phyloP scores from a whole-genome alignment of 192 early-diverging fungal genomes.

The Coemansia sp. region DNA sequence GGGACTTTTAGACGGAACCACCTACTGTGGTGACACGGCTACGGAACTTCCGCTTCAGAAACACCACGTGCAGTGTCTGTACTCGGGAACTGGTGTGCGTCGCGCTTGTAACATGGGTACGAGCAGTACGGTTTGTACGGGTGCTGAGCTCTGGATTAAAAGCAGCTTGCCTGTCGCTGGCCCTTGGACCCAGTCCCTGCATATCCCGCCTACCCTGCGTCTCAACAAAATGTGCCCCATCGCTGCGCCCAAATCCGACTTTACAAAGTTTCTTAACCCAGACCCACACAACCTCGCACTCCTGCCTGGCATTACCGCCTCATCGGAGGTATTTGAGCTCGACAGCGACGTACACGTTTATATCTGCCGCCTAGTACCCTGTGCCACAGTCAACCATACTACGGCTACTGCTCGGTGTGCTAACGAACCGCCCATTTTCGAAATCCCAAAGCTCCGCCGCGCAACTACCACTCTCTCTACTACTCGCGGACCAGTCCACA shows the following conservation, averaged over 20 bases:
- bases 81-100: slow-evolving; percentile 39
- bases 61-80: slow-evolving; percentile 41
- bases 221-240: slow-evolving; percentile 49
- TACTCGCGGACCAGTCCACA: neutral
- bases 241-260: slow-evolving; percentile 41
- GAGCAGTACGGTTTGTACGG: slow-evolving; percentile 16
- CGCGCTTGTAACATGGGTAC: slow-evolving; percentile 17
- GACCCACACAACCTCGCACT: slow-evolving; percentile 14
- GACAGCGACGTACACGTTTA: slow-evolving; percentile 58
- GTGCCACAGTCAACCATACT: slow-evolving; percentile 30
- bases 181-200: slow-evolving; percentile 51
- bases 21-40: slow-evolving; percentile 14
- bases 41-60: slow-evolving; percentile 16
- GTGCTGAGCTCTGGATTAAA: slow-evolving; percentile 54
- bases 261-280: slow-evolving; percentile 14
- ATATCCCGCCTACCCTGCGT: slow-evolving; percentile 37
- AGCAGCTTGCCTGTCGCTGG: slow-evolving; percentile 43
- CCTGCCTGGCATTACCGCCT: slow-evolving; percentile 27
- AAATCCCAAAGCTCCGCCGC: slow-evolving; percentile 32
- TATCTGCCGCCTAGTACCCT: slow-evolving; percentile 46
- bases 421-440: slow-evolving; percentile 45
- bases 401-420: slow-evolving; percentile 3
- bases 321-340: slow-evolving; percentile 39
- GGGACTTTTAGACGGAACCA: slow-evolving; percentile 20
- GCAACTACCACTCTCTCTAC: slow-evolving; percentile 23